Base-by-base conservation (phyloP, 1,284 basidiomycete species). In the Apiotrichum brassicae region DNA sequence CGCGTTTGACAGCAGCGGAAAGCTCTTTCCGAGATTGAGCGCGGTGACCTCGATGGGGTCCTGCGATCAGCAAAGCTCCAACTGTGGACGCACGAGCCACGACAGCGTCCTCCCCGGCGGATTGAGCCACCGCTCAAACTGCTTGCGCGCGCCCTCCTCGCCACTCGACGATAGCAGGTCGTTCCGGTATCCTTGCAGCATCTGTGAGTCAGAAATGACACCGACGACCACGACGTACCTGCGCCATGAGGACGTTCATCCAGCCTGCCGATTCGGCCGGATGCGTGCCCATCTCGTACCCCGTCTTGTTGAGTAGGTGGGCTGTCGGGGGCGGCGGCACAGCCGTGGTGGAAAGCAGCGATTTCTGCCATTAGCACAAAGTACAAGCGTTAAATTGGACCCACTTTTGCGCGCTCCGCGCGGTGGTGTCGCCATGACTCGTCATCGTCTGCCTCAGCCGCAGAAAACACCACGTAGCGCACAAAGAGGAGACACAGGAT, bases 191-290 rank as follows among this genome's bases (percentile, higher is more conserved):
- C 71, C 68, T 56, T 72, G 70, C 22, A 74, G 51, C 7, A 71
- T 61, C 70, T 73, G 43, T 64, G 62, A 30, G 64, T 34, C 49
- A 59, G 64, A 13, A 59, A 48, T 16, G 59, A 53, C 11, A 52
- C 51, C 30, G 20, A 16, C 7, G 16, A 34, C 7, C 14, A 18
- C 9, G 24, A 64, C 70, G 30, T 32, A 77, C 75, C 62, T 80
- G 78, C 4, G 78, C 77, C 24, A 78, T 64, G 18, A 81, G 67
- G 32, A 80, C 77, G 59, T 80, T 80, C 39, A 81, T 63, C 79
- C 79, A 80, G 55, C 78, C 78, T 24, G 76, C 65, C 16, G 75
- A 74, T 56, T 81, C 79, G 12, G 76, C 66, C 4, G 75, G 62
- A 57, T 80, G 78, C 13, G 73, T 73, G 2, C 75, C 66, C 58